Conservation (phyloP, 1,139 yeast genomes). For the Pichia kudriavzevii region DNA sequence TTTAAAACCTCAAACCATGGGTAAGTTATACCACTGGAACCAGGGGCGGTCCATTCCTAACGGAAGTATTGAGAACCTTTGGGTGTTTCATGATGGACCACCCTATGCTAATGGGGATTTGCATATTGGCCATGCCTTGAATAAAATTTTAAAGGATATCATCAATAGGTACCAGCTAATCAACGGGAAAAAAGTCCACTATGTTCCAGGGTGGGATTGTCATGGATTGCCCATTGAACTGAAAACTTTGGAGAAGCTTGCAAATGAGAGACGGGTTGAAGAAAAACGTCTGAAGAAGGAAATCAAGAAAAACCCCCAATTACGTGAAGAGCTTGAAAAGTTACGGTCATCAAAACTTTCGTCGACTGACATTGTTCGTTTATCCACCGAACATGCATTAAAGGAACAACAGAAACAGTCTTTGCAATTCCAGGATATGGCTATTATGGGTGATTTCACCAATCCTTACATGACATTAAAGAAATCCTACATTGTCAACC, state of each 20-base stretch:
- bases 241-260: conserved; percentile 55
- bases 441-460: conserved; percentile 77
- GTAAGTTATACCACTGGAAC: conserved; percentile 40
- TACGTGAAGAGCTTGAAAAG: conserved; percentile 12
- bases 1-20: conserved; percentile 30
- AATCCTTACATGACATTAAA: conserved; percentile 67
- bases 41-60: conserved; percentile 18
- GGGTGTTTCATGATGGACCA: conserved; percentile 91
- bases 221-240: conserved; percentile 96
- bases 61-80: conserved; percentile 31
- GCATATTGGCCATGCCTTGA: conserved; percentile 90
- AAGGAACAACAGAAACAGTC: conserved; percentile 58
- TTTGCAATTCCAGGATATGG: conserved; percentile 57
- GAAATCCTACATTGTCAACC: conserved; percentile 64
- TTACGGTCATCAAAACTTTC: conserved; percentile 25
- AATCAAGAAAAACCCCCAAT: conserved; percentile 21
- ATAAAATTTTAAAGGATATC: conserved; percentile 82
- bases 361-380: conserved; percentile 49
- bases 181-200: conserved; percentile 53
- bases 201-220: conserved; percentile 97
- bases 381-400: conserved; percentile 64
- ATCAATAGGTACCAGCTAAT: conserved; percentile 65
- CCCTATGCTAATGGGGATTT: conserved; percentile 96
- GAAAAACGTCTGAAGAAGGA: conserved; percentile 32
- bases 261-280: conserved; percentile 23